These are phyloP conservation scores for Ceratocystis albifundus DNA, from an alignment of 2,329 filamentous ascomycete genomes.

Conservation along the genomic window DNA sequence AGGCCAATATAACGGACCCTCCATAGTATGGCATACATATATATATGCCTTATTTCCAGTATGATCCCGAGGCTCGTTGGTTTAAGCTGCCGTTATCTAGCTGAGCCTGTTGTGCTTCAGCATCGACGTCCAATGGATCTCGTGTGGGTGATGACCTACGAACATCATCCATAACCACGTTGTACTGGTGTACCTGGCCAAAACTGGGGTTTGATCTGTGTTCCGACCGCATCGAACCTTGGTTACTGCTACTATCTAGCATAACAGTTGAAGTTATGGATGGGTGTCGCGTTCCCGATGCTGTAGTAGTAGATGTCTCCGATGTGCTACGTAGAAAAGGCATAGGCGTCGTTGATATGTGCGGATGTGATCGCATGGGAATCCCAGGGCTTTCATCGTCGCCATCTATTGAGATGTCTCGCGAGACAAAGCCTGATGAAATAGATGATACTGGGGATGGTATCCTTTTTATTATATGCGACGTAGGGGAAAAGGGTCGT, in stretches of 20 bases:
- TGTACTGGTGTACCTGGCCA: slow-evolving; percentile 48
- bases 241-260: slow-evolving; percentile 36
- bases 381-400: slow-evolving; percentile 24
- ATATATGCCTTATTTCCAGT: slow-evolving; percentile 4
- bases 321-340: slow-evolving; percentile 45
- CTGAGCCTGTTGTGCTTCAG: slow-evolving; percentile 19
- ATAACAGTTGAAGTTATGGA: slow-evolving; percentile 40
- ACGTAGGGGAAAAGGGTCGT: slow-evolving; percentile 16
- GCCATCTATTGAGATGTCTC: slow-evolving; percentile 20
- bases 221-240: slow-evolving; percentile 30
- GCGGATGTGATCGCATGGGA: slow-evolving; percentile 27
- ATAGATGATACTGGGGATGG: slow-evolving; percentile 10
- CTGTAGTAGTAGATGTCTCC: slow-evolving; percentile 24
- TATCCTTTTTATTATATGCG: not conserved
- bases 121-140: slow-evolving; percentile 12
- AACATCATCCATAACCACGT: slow-evolving; percentile 30
- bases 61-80: slow-evolving; percentile 2
- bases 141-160: slow-evolving; percentile 10
- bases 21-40: not conserved
- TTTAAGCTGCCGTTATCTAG: slow-evolving; percentile 9
- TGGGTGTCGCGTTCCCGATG: slow-evolving; percentile 42
- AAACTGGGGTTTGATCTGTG: slow-evolving; percentile 43
- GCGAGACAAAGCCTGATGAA: slow-evolving; percentile 9
- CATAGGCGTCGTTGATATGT: slow-evolving; percentile 31
- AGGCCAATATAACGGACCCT: not conserved